Evolutionary conservation across 768 basidiomycete genomes (phyloP).

Genomic region (Zangia roseola): DNA sequence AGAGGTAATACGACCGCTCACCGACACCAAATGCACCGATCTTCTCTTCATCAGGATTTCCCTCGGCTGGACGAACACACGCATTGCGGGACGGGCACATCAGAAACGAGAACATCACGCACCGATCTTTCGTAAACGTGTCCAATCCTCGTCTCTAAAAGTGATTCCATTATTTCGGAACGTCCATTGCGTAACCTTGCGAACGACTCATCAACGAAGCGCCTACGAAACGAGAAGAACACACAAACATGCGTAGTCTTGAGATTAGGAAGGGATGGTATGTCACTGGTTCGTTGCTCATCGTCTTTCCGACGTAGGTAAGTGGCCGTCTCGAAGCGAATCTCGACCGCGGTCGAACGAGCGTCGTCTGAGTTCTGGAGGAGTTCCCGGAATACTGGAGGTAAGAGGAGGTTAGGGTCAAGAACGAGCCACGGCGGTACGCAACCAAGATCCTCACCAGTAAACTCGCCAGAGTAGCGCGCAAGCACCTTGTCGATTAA

Average conservation of each 20-base stretch:
- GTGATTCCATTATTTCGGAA: slow-evolving; percentile 86
- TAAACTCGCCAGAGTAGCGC: slow-evolving; percentile 93
- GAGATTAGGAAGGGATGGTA: slow-evolving; percentile 52
- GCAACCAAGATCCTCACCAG: slow-evolving; percentile 40
- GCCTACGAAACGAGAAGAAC: slow-evolving; percentile 5
- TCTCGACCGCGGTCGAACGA: slow-evolving; percentile 70
- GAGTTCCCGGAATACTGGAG: slow-evolving; percentile 71
- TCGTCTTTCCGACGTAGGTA: slow-evolving; percentile 34
- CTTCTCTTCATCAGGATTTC: slow-evolving; percentile 26
- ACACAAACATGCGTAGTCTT: slow-evolving; percentile 54
- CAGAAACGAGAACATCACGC: not conserved
- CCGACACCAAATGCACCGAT: slow-evolving; percentile 28
- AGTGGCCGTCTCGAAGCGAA: slow-evolving; percentile 69
- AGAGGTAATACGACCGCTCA: slow-evolving; percentile 1
- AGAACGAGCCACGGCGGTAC: not conserved
- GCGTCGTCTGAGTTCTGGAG: slow-evolving; percentile 97
- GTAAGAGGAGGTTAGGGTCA: not conserved
- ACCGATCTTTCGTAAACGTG: slow-evolving; percentile 19
- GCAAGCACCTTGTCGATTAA: slow-evolving; percentile 96
- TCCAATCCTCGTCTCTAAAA: slow-evolving; percentile 50
- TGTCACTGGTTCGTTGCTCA: slow-evolving; percentile 6
- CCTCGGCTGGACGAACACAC: slow-evolving; percentile 13
- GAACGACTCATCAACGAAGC: not conserved
- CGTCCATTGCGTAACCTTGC: slow-evolving; percentile 74
- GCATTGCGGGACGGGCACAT: not conserved